A percentile compares a stretch with the other conserved stretches of the same genome.
phyloP scores from a whole-genome alignment of 208 protist species.

The Leishmania tarentolae region DNA sequence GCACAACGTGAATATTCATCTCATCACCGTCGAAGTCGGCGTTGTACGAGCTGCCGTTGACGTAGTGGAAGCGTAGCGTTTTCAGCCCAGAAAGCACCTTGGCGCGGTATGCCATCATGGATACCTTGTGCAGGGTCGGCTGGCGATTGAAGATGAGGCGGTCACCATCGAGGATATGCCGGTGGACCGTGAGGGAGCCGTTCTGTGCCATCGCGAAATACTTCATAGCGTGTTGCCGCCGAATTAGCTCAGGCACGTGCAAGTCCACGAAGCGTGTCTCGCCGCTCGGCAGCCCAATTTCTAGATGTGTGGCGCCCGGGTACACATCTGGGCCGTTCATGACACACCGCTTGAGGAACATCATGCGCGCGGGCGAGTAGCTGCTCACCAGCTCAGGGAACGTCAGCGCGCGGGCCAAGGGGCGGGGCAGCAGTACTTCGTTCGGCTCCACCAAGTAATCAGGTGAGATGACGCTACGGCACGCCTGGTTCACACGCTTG shows the following conservation, averaged over 20 bases:
- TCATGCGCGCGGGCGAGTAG: slow-evolving; percentile 68
- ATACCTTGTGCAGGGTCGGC: slow-evolving; percentile 99
- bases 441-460: slow-evolving; percentile 97
- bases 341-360: slow-evolving; percentile 94
- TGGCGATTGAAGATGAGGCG: slow-evolving; percentile 99
- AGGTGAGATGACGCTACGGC: slow-evolving; percentile 99
- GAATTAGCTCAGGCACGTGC: slow-evolving; percentile 64
- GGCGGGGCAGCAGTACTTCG: slow-evolving; percentile 94
- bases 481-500: slow-evolving; percentile 99
- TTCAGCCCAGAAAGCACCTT: slow-evolving; percentile 94
- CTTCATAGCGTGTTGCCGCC: slow-evolving; percentile 77
- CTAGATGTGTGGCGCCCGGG: slow-evolving; percentile 98
- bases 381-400: slow-evolving; percentile 95
- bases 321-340: slow-evolving; percentile 97
- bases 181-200: slow-evolving; percentile 90
- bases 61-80: slow-evolving; percentile 99
- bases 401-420: slow-evolving; percentile 95
- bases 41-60: slow-evolving; percentile 99
- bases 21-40: slow-evolving; percentile 99
- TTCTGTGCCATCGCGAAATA: slow-evolving; percentile 82
- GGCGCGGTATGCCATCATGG: slow-evolving; percentile 98
- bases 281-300: slow-evolving; percentile 73
- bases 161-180: slow-evolving; percentile 98
- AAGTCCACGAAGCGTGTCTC: slow-evolving; percentile 85
- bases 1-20: slow-evolving; percentile 99